Conservation (phyloP, 2,329 filamentous ascomycete species). For the Ophiostoma angusticollis region DNA sequence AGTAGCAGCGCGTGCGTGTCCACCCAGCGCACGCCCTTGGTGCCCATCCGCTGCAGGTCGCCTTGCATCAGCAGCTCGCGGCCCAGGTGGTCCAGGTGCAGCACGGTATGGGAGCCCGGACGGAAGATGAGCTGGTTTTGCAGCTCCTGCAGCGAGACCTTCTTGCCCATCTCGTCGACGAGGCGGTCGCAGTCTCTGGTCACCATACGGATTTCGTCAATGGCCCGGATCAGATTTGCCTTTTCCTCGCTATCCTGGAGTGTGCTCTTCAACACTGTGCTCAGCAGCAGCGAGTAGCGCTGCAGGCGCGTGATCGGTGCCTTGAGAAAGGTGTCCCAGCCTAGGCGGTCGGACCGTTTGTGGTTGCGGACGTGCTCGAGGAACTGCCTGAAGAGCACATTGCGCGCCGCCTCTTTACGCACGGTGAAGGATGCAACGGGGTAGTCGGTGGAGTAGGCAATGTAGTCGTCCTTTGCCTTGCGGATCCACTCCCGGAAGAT, state of each 20-base stretch:
- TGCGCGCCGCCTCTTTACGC: conserved; percentile 70
- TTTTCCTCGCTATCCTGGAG: conserved; percentile 79
- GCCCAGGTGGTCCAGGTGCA: conserved; percentile 90
- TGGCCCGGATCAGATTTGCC: conserved; percentile 65
- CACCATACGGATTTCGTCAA: conserved; percentile 82
- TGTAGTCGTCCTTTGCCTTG: conserved; percentile 77
- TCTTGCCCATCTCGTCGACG: conserved; percentile 83
- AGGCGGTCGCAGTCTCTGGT: conserved; percentile 84
- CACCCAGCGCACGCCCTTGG: conserved; percentile 81
- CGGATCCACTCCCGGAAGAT: conserved; percentile 98
- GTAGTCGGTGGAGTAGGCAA: conserved; percentile 83
- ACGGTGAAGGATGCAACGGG: conserved; percentile 74
- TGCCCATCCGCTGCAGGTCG: conserved; percentile 78
- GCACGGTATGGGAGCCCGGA: conserved; percentile 74
- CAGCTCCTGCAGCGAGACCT: conserved; percentile 78
- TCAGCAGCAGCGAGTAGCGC: conserved; percentile 72
- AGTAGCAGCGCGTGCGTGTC: conserved; percentile 90
- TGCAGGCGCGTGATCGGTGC: conserved; percentile 86
- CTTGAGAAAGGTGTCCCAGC: conserved; percentile 92
- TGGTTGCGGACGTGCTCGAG: conserved; percentile 68
- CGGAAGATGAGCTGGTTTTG: conserved; percentile 71
- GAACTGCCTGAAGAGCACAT: conserved; percentile 76
- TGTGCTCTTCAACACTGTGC: conserved; percentile 76
- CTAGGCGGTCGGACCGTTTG: conserved; percentile 66
- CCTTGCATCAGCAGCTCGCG: conserved; percentile 80